Percentiles rank a stretch among this genome's conserved stretches.
Evolutionary conservation across 2,329 filamentous ascomycete species (phyloP).

Genomic region (Metarhizium album): DNA sequence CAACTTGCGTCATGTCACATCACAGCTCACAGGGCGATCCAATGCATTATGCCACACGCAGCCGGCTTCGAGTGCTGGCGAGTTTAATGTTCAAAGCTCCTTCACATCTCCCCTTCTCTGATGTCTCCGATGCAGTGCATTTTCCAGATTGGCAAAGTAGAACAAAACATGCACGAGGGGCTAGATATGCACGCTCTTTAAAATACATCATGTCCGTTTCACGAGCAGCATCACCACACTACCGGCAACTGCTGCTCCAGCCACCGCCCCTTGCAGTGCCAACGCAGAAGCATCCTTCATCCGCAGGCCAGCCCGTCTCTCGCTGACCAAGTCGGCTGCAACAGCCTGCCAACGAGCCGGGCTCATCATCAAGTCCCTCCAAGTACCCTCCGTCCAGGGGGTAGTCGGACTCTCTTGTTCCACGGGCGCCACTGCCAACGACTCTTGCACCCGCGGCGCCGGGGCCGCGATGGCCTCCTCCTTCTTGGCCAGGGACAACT

Average conservation of each 20-base stretch:
- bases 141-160: background rate
- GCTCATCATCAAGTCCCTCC: conserved; percentile 32
- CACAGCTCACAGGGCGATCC: too few species aligned
- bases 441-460: conserved; percentile 1
- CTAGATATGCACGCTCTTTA: conserved; percentile 3
- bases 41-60: too few species aligned
- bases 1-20: too few species aligned
- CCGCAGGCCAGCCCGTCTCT: conserved; percentile 49
- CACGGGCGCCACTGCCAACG: conserved; percentile 5
- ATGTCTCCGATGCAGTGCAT: too few species aligned
- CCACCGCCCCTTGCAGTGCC: conserved; percentile 54
- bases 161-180: background rate
- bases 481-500: conserved; percentile 18
- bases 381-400: conserved; percentile 15
- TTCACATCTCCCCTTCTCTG: too few species aligned
- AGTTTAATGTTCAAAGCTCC: too few species aligned
- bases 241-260: conserved; percentile 52
- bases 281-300: conserved; percentile 63
- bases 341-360: conserved; percentile 36
- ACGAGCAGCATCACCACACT: conserved; percentile 39
- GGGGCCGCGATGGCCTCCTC: conserved; percentile 11
- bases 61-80: too few species aligned
- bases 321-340: conserved; percentile 52
- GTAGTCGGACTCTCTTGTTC: background rate
- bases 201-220: conserved; percentile 18